Percentiles rank a stretch among this genome's conserved stretches.
phyloP scores from a whole-genome alignment of 352 stramenopile species.

The Elongisporangium undulatum region DNA sequence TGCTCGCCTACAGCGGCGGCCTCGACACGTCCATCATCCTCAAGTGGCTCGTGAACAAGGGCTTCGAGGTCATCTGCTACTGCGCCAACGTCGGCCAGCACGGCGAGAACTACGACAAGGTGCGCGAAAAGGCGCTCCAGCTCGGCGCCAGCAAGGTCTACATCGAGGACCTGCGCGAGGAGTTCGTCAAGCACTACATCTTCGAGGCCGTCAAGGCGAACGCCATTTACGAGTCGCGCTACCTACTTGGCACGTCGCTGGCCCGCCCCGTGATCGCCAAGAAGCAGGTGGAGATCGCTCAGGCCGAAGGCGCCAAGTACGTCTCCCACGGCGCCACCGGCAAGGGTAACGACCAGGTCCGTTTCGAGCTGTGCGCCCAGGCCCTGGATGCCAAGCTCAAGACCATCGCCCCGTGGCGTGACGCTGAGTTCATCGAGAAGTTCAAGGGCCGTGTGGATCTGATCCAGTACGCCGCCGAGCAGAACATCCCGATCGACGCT shows the following conservation, averaged over 20 bases:
- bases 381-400: slow-evolving; percentile 94
- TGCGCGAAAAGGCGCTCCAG: slow-evolving; percentile 89
- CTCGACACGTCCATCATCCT: slow-evolving; percentile 99
- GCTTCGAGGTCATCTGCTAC: slow-evolving; percentile 99
- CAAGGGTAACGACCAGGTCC: slow-evolving; percentile 99
- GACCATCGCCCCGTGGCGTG: slow-evolving; percentile 96
- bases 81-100: slow-evolving; percentile 98
- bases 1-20: slow-evolving; percentile 96
- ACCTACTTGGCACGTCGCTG: slow-evolving; percentile 97
- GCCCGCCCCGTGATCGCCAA: slow-evolving; percentile 98
- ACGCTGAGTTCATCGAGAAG: slow-evolving; percentile 98
- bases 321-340: slow-evolving; percentile 97
- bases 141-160: slow-evolving; percentile 89
- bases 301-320: slow-evolving; percentile 88
- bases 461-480: slow-evolving; percentile 95
- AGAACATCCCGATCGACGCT: slow-evolving; percentile 96
- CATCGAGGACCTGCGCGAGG: slow-evolving; percentile 95
- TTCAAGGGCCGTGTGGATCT: slow-evolving; percentile 98
- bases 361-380: slow-evolving; percentile 98
- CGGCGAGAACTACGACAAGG: slow-evolving; percentile 92
- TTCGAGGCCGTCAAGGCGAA: slow-evolving; percentile 95
- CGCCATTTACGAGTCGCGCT: slow-evolving; percentile 97
- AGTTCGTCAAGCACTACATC: slow-evolving; percentile 96
- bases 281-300: slow-evolving; percentile 93
- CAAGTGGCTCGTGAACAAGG: slow-evolving; percentile 98